These are phyloP conservation scores for Tuber magnatum DNA, from an alignment of 495 filamentous ascomycete genomes.

Conservation along the genomic window DNA sequence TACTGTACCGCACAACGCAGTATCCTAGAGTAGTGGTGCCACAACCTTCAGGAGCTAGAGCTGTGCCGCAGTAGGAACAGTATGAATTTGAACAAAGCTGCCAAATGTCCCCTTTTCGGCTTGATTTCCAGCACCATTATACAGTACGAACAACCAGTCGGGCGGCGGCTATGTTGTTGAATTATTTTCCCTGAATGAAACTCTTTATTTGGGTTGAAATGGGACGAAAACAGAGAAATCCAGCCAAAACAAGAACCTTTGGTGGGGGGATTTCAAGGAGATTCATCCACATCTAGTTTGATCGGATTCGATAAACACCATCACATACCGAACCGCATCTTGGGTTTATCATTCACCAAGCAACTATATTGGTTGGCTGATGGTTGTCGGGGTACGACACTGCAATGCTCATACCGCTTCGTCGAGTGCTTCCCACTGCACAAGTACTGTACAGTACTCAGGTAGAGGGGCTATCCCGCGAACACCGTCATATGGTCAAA, in stretches of 20 bases:
- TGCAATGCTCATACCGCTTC: background rate
- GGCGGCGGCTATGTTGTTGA: background rate
- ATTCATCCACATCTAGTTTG: background rate
- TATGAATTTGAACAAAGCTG: background rate
- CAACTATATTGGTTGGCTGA: background rate
- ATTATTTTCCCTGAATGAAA: background rate
- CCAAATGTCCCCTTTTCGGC: background rate
- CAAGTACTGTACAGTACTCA: too few relatives aligned
- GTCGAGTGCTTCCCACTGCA: background rate
- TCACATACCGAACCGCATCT: background rate
- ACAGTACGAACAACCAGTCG: background rate
- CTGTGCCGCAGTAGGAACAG: background rate
- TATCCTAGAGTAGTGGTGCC: background rate
- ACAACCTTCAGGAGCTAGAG: background rate
- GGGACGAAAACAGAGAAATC: background rate
- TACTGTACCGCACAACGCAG: background rate
- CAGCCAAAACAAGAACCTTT: background rate
- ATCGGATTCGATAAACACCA: background rate
- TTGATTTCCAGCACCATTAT: background rate
- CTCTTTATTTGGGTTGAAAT: background rate
- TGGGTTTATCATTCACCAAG: background rate
- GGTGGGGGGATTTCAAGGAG: background rate
- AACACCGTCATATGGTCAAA: too few relatives aligned
- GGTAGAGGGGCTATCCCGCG: too few relatives aligned
- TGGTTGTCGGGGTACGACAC: background rate